Evolutionary conservation across 768 basidiomycete genomes (phyloP).

Genomic region (Lenzites betulinus): DNA sequence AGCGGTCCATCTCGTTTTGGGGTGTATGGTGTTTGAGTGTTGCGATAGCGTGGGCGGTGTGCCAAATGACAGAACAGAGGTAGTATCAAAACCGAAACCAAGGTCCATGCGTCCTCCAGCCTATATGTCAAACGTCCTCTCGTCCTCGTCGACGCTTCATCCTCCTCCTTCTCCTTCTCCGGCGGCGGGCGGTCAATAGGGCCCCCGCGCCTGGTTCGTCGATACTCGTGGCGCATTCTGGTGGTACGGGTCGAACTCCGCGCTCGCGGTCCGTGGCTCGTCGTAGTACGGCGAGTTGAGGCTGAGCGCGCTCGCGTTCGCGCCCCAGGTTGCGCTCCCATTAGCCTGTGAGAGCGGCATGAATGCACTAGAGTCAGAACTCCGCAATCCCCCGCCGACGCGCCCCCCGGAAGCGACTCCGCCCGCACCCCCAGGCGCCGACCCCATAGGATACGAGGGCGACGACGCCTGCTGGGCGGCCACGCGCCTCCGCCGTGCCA

Average conservation of each 20-base stretch:
- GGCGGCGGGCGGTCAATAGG: constrained; percentile 5
- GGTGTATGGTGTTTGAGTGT: background rate
- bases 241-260: constrained; percentile 41
- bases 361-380: constrained; percentile 70
- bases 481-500: constrained; percentile 53
- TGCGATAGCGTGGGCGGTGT: constrained; percentile 16
- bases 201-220: constrained; percentile 22
- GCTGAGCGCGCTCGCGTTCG: constrained; percentile 51
- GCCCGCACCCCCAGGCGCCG: constrained; percentile 32
- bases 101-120: constrained; percentile 22
- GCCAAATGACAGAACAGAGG: constrained; percentile 7
- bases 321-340: constrained; percentile 52
- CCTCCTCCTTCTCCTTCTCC: background rate
- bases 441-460: constrained; percentile 42
- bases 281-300: constrained; percentile 45
- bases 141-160: background rate
- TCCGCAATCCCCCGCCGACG: constrained; percentile 37
- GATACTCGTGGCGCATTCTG: constrained; percentile 32
- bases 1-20: background rate
- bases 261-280: constrained; percentile 32
- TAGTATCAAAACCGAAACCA: constrained; percentile 13
- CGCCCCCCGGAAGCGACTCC: constrained; percentile 25
- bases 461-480: constrained; percentile 31
- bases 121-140: background rate
- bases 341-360: constrained; percentile 70